Percentiles rank a stretch among this genome's conserved stretches.
Evolutionary conservation across 2,329 filamentous ascomycete genomes (phyloP).

Genomic region (Celoporthe dispersa): DNA sequence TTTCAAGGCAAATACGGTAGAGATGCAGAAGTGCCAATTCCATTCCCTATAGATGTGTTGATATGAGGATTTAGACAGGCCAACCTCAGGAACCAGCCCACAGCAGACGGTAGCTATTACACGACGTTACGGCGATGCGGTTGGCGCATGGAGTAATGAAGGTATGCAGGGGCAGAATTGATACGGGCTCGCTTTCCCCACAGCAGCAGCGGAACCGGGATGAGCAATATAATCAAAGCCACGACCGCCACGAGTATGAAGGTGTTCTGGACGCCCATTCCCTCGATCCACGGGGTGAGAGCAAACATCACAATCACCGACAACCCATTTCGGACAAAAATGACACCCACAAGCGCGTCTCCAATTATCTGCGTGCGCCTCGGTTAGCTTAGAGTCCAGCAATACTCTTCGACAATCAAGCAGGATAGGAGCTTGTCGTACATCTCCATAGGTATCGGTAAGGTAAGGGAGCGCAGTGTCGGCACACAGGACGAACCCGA

Average conservation of each 20-base stretch:
- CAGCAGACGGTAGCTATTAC: too few relatives aligned
- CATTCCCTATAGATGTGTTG: too few relatives aligned
- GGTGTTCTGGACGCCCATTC: constrained; percentile 37
- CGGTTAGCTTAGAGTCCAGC: background rate
- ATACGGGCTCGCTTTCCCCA: constrained; percentile 3
- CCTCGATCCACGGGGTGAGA: constrained; percentile 38
- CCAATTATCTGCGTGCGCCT: constrained; percentile 34
- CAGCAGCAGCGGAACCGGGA: constrained; percentile 3
- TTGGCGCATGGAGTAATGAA: background rate
- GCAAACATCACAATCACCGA: constrained; percentile 38
- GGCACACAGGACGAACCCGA: constrained; percentile 42
- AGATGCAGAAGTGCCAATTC: too few relatives aligned
- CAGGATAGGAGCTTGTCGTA: constrained; percentile 29
- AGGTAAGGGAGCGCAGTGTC: constrained; percentile 41
- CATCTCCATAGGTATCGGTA: constrained; percentile 44
- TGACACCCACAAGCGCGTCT: constrained; percentile 39
- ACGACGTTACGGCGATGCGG: background rate
- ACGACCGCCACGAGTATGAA: background rate
- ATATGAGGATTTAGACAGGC: too few relatives aligned
- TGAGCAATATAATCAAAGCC: background rate
- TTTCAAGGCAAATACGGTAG: too few relatives aligned
- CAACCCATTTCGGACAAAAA: constrained; percentile 40
- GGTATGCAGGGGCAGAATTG: background rate
- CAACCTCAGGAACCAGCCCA: background rate
- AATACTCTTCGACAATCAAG: background rate